Evolutionary conservation across 306 rosid species (phyloP).

Genomic region (Neltuma alba): DNA sequence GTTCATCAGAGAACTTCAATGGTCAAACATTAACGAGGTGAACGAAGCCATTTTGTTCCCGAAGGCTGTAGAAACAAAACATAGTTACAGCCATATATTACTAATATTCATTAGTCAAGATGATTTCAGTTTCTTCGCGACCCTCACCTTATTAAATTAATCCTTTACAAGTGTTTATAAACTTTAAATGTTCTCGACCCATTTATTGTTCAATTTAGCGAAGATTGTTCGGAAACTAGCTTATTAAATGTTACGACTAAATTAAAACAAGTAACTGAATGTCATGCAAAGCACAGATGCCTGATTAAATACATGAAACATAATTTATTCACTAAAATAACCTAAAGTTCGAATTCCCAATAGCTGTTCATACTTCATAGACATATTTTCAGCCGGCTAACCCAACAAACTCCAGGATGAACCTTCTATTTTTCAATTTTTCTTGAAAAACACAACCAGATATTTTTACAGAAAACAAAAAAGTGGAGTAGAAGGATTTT

Average conservation of each 20-base stretch:
- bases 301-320: not conserved
- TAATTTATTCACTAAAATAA: not conserved
- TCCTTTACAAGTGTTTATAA: not conserved
- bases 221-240: not conserved
- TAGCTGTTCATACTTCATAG: conserved; percentile 14
- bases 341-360: conserved; percentile 14
- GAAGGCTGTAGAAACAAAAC: not conserved
- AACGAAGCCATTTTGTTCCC: no score
- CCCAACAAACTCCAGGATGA: conserved; percentile 21
- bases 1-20: not conserved
- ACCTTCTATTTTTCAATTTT: conserved; percentile 12
- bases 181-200: conserved; percentile 9
- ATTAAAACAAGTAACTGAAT: conserved; percentile 4
- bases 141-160: conserved; percentile 12
- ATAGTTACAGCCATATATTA: not conserved
- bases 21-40: no score
- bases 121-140: conserved; percentile 21
- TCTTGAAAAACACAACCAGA: not conserved
- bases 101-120: conserved; percentile 13
- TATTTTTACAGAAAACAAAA: not conserved
- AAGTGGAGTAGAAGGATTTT: conserved; percentile 1
- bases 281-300: conserved; percentile 33
- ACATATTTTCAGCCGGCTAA: not conserved
- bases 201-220: conserved; percentile 20
- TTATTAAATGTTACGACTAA: not conserved